phyloP scores from a whole-genome alignment of 495 filamentous ascomycete genomes.

The Jackrogersella multiformis region DNA sequence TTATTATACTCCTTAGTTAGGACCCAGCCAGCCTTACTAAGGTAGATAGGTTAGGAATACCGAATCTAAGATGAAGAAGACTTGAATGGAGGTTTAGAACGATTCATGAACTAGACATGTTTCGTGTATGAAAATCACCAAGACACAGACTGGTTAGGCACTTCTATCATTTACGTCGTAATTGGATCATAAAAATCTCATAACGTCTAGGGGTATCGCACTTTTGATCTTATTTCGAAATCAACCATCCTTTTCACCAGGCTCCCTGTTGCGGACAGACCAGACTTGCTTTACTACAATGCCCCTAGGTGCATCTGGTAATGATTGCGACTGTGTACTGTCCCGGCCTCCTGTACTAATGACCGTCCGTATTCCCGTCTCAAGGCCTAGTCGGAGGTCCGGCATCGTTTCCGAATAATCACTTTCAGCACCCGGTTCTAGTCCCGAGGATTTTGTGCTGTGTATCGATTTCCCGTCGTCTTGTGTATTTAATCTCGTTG shows the following conservation, averaged over 20 bases:
- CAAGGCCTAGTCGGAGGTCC: conserved; percentile 28
- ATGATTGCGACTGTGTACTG: conserved; percentile 28
- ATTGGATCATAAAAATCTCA: not conserved
- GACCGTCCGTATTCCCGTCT: conserved; percentile 38
- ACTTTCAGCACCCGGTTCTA: not conserved
- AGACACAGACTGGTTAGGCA: not conserved
- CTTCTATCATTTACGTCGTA: not conserved
- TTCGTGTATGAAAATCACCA: too few species aligned
- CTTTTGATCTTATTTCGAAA: not conserved
- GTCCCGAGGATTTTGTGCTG: conserved; percentile 32
- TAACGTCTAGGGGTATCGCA: conserved; percentile 6
- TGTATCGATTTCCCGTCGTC: conserved; percentile 34
- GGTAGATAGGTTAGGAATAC: too few species aligned
- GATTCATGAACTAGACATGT: not conserved
- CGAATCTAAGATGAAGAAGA: too few species aligned
- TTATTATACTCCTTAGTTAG: too few species aligned
- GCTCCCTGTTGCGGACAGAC: conserved; percentile 37
- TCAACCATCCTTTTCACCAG: conserved; percentile 19
- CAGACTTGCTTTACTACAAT: conserved; percentile 43
- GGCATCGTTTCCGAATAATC: conserved; percentile 26
- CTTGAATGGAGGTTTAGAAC: not conserved
- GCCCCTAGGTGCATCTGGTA: conserved; percentile 16
- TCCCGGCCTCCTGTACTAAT: conserved; percentile 38
- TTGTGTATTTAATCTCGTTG: conserved; percentile 12
- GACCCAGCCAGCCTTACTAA: too few species aligned